phyloP scores from a whole-genome alignment of 495 filamentous ascomycete genomes.

The Apiosordaria backusii region DNA sequence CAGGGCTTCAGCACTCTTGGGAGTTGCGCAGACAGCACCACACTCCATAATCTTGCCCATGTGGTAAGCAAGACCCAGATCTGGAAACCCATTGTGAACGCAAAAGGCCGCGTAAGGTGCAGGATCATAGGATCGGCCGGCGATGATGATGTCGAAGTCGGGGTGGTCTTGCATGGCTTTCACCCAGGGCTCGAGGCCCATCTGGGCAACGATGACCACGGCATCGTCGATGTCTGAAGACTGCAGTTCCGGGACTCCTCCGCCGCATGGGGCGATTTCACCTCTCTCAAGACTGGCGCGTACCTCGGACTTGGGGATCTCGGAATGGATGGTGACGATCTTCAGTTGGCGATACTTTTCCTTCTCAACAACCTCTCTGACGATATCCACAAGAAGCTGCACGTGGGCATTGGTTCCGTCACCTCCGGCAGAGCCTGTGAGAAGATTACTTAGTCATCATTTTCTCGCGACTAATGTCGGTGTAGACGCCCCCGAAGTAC shows the following conservation, averaged over 20 bases:
- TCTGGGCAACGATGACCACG: constrained; percentile 34
- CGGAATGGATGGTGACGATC: constrained; percentile 39
- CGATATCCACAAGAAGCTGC: constrained; percentile 38
- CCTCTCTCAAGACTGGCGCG: constrained; percentile 26
- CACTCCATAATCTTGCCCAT: constrained; percentile 57
- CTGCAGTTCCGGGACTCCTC: constrained; percentile 38
- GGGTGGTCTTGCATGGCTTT: constrained; percentile 40
- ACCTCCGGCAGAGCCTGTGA: constrained; percentile 42
- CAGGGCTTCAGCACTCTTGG: constrained; percentile 40
- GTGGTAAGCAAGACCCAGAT: constrained; percentile 27
- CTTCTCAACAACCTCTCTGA: constrained; percentile 26
- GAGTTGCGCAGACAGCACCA: constrained; percentile 44
- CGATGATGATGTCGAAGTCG: constrained; percentile 45
- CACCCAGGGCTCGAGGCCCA: constrained; percentile 39
- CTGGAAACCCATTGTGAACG: constrained; percentile 11
- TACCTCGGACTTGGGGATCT: constrained; percentile 33
- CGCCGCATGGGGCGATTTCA: constrained; percentile 25
- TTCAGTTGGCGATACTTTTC: constrained; percentile 38
- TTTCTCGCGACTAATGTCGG: not conserved
- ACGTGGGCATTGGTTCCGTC: constrained; percentile 48
- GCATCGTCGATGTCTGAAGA: constrained; percentile 37
- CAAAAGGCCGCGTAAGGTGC: constrained; percentile 47
- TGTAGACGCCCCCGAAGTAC: not conserved
- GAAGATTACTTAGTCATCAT: not conserved
- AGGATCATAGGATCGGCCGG: constrained; percentile 50